These are phyloP conservation scores for Tricholoma sp. DNA, from an alignment of 768 basidiomycete species.

Conservation along the genomic window DNA sequence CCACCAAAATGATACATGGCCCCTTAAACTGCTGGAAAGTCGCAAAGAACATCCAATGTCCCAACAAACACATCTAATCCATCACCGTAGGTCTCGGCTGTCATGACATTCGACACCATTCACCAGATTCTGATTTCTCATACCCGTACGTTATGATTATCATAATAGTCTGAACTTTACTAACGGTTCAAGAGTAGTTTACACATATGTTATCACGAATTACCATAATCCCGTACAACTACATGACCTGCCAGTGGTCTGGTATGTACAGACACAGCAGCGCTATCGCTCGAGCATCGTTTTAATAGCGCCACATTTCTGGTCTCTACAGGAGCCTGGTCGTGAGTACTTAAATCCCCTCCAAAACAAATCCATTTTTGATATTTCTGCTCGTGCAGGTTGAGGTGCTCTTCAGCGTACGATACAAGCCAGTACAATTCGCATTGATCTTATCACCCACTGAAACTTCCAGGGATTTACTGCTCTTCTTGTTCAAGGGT, in stretches of 20 bases:
- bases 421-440: constrained; percentile 3
- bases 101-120: constrained; percentile 45
- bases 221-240: too few relatives aligned
- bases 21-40: constrained; percentile 41
- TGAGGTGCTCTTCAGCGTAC: constrained; percentile 46
- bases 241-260: neutral
- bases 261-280: constrained; percentile 50
- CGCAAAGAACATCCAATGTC: neutral
- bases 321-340: constrained; percentile 28
- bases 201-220: too few relatives aligned
- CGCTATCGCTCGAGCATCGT: too few relatives aligned
- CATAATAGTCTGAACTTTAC: too few relatives aligned
- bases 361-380: neutral
- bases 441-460: neutral
- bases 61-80: constrained; percentile 1
- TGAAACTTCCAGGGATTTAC: constrained; percentile 32
- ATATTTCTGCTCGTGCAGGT: constrained; percentile 23
- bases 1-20: constrained; percentile 47
- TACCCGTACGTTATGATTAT: constrained; percentile 27
- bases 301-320: constrained; percentile 22
- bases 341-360: constrained; percentile 15
- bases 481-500: constrained; percentile 46
- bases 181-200: too few relatives aligned
- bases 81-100: constrained; percentile 41
- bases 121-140: too few relatives aligned